phyloP scores from a whole-genome alignment of 768 basidiomycete genomes.

The Tulasnella calospora region DNA sequence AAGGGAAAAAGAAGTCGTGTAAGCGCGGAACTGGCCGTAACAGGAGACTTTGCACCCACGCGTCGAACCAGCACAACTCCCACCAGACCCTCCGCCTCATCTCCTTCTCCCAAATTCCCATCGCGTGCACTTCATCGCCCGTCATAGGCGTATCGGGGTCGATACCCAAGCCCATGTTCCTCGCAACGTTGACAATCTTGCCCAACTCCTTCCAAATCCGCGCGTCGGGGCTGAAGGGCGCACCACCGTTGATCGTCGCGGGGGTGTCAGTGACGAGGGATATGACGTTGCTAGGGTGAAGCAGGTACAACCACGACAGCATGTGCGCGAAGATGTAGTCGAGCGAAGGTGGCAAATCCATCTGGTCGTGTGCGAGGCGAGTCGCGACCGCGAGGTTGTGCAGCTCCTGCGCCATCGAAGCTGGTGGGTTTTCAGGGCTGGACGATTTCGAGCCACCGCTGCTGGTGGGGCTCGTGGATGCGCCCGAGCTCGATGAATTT shows the following conservation, averaged over 20 bases:
- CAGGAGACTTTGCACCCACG: not conserved
- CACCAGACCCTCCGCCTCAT: constrained; percentile 63
- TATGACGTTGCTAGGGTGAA: constrained; percentile 22
- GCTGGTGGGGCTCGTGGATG: not conserved
- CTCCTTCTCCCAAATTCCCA: constrained; percentile 34
- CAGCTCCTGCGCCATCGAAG: not conserved
- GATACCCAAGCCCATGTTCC: constrained; percentile 54
- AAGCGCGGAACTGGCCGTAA: constrained; percentile 47
- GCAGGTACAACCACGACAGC: constrained; percentile 15
- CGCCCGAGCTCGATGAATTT: not conserved
- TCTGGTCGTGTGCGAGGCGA: constrained; percentile 2
- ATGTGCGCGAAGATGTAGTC: constrained; percentile 23
- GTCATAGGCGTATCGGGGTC: constrained; percentile 41
- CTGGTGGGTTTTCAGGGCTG: not conserved
- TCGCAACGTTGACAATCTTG: constrained; percentile 64
- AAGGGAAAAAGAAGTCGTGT: constrained; percentile 53
- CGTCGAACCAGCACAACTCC: constrained; percentile 54
- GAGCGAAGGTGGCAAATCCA: constrained; percentile 19
- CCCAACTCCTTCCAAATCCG: constrained; percentile 42
- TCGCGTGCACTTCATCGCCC: not conserved
- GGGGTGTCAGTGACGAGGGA: constrained; percentile 1
- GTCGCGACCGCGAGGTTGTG: constrained; percentile 10
- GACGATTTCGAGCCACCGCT: not conserved
- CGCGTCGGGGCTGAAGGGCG: not conserved
- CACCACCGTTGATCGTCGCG: constrained; percentile 26